Evolutionary conservation across 129 eudicot species (phyloP).

Genomic region (Chrysanthemum lavandulifolium): DNA sequence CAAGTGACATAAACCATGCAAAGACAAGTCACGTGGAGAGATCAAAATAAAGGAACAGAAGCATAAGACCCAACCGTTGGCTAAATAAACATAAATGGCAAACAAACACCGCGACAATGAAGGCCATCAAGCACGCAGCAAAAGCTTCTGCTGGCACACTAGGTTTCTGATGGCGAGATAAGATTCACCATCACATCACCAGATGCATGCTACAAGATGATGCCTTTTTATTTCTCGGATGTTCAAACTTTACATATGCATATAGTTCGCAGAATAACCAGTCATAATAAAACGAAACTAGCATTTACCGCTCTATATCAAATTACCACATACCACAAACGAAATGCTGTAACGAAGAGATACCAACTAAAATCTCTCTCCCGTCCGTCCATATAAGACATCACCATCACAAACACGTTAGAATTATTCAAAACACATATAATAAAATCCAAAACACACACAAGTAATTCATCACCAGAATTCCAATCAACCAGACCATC

Average conservation of each 20-base stretch:
- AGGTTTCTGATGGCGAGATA: neutral
- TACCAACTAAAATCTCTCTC: conserved; percentile 39
- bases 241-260: conserved; percentile 16
- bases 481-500: conserved; percentile 64
- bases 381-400: conserved; percentile 33
- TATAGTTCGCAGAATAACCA: conserved; percentile 2
- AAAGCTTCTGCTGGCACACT: too few relatives aligned
- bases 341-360: conserved; percentile 29
- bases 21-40: too few relatives aligned
- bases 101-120: neutral
- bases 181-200: neutral
- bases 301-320: conserved; percentile 18
- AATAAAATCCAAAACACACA: conserved; percentile 14
- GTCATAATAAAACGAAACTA: conserved; percentile 12
- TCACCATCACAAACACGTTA: conserved; percentile 29
- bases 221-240: neutral
- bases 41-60: too few relatives aligned
- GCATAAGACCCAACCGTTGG: too few relatives aligned
- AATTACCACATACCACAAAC: conserved; percentile 12
- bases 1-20: too few relatives aligned
- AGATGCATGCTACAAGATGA: neutral
- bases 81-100: neutral
- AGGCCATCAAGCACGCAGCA: neutral
- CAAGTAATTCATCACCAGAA: conserved; percentile 20
- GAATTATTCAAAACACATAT: conserved; percentile 43